Conservation (phyloP, 257 asterid genomes). For the Nicotiana tomentosiformis region DNA sequence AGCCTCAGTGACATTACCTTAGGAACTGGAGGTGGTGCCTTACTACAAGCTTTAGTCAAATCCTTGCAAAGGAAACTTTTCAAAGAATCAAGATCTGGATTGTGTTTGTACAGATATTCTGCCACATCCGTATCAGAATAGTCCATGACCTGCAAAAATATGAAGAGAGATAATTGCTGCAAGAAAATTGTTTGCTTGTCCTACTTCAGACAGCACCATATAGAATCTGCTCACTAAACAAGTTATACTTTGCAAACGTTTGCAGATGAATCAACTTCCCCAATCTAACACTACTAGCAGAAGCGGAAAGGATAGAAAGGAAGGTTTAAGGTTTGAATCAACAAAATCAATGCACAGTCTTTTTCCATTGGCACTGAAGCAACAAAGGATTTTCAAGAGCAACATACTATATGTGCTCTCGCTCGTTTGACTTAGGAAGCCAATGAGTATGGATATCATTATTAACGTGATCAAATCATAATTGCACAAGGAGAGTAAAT, state of each 20-base stretch:
- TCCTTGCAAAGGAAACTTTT: conserved; percentile 70
- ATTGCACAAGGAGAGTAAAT: conserved; percentile 1
- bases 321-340: too few relatives aligned
- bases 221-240: neutral
- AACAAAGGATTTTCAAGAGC: too few relatives aligned
- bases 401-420: neutral
- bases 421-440: neutral
- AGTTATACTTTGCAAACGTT: neutral
- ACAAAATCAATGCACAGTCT: too few relatives aligned
- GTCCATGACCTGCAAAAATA: conserved; percentile 73
- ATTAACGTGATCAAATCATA: neutral
- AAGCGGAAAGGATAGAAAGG: too few relatives aligned
- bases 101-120: conserved; percentile 62
- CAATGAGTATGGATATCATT: neutral
- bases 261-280: neutral
- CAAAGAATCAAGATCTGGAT: conserved; percentile 57
- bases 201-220: neutral
- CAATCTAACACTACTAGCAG: neutral
- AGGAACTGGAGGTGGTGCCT: conserved; percentile 87
- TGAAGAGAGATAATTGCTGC: conserved; percentile 4
- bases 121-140: conserved; percentile 95
- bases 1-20: conserved; percentile 44
- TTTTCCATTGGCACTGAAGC: too few relatives aligned
- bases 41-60: conserved; percentile 73
- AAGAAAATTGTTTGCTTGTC: neutral